Evolutionary conservation across 1,139 yeast genomes (phyloP), one percentile per base, ranked within the genome.

Genomic region (Kodamaea ohmeri): DNA sequence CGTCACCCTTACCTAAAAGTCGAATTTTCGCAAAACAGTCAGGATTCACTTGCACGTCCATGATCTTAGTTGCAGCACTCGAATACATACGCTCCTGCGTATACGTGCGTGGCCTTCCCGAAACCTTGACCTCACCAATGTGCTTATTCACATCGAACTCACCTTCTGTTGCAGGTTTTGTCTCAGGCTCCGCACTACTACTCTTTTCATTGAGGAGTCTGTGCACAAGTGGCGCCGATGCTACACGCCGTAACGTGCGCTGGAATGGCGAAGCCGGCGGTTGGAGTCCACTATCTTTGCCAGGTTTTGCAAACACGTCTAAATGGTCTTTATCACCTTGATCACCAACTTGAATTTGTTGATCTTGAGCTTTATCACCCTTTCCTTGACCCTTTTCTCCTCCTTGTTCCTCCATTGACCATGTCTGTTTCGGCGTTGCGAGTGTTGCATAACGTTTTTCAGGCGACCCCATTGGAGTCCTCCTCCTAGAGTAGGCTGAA

Each of bases 1-100:
- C 98, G 54, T 94, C 99, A 37, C 99, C 99, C 56, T 88, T 88
- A 4, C 99, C 99, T 39, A 94, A 67, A 21, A 92, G 64, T 48
- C 88, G 78, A 42, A 94, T 78, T 57, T 89, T 92, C 49, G 90
- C 96, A 60, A 94, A 94, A 27, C 92, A 84, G 38, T 78, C 74
- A 2, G 95, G 95, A 3, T 84, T 78, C 8, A 94, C 99, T 54
- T 83, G 87, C 6, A 82, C 94, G 47, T 80, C 81, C 47, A 83
- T 68, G 18, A 87, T 72, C 49, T 83, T 83, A 34, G 84, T 83
- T 13, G 95, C 80, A 35, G 79, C 76, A 43, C 78, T 74, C 11
- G 89, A 78, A 55, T 86, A 86, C 46, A 83, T 78, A 44, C 94
- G 67, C 37, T 80, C 76, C 39, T 73, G 78, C 12, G 75, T 69